These are phyloP conservation scores for Botrytis medusae DNA, from an alignment of 2,329 filamentous ascomycete genomes.

Conservation along the genomic window DNA sequence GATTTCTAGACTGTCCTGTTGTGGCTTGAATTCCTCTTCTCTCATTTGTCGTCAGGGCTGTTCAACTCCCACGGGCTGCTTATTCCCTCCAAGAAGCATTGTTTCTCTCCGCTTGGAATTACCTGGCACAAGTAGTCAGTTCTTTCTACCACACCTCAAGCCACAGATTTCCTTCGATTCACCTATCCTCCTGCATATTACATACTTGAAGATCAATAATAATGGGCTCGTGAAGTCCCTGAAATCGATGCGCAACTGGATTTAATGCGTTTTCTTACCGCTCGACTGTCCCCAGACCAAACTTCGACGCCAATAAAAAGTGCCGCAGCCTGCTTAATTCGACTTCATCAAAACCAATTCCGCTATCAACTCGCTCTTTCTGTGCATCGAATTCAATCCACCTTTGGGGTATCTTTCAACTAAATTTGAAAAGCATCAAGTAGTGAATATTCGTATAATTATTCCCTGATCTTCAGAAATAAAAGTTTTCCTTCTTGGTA, in stretches of 20 bases:
- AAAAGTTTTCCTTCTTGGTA: neutral
- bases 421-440: constrained; percentile 14
- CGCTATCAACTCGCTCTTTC: constrained; percentile 20
- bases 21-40: constrained; percentile 33
- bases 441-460: constrained; percentile 17
- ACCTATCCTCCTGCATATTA: constrained; percentile 26
- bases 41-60: constrained; percentile 34
- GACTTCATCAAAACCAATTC: constrained; percentile 7
- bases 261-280: constrained; percentile 17
- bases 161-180: constrained; percentile 32
- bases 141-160: constrained; percentile 31
- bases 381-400: constrained; percentile 14
- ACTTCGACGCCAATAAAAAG: constrained; percentile 22
- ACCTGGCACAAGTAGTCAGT: constrained; percentile 27
- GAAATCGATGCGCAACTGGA: constrained; percentile 23
- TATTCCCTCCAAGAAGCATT: constrained; percentile 30
- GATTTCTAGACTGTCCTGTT: constrained; percentile 27
- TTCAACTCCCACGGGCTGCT: constrained; percentile 35
- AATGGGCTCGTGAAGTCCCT: constrained; percentile 27
- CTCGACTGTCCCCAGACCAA: constrained; percentile 14
- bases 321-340: constrained; percentile 16
- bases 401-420: neutral
- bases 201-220: constrained; percentile 32
- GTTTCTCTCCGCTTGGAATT: constrained; percentile 35
- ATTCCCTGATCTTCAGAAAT: neutral